A percentile compares a stretch with the other conserved stretches of the same genome.
phyloP scores from a whole-genome alignment of 2,329 filamentous ascomycete genomes.

The Nigrograna mackinnonii region DNA sequence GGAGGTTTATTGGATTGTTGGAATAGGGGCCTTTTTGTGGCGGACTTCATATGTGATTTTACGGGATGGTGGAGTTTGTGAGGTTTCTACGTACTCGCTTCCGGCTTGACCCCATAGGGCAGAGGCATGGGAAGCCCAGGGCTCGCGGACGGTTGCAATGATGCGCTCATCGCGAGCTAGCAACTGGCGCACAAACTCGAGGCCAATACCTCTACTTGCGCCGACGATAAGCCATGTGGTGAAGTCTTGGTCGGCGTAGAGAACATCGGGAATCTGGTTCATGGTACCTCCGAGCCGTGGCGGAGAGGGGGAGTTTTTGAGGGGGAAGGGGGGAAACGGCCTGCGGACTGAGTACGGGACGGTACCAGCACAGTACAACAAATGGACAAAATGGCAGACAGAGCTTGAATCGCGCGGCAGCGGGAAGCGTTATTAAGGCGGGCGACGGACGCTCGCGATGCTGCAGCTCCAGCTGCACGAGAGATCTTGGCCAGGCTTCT shows the following conservation, averaged over 20 bases:
- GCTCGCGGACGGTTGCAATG: conserved; percentile 55
- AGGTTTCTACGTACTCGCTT: no score
- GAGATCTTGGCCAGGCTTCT: no score
- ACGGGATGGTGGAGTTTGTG: conserved; percentile 5
- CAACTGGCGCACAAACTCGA: conserved; percentile 57
- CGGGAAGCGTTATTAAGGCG: no score
- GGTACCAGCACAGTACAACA: neutral
- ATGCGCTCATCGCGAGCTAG: conserved; percentile 52
- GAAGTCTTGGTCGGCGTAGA: conserved; percentile 44
- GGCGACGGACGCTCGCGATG: no score
- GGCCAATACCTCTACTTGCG: conserved; percentile 53
- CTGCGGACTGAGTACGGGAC: no score
- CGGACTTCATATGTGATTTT: no score
- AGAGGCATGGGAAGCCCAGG: conserved; percentile 43
- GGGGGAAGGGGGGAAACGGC: conserved; percentile 1
- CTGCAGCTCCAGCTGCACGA: no score
- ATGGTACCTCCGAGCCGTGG: conserved; percentile 21
- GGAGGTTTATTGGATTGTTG: no score
- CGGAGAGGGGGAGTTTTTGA: conserved; percentile 4
- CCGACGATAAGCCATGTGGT: conserved; percentile 53
- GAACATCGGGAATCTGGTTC: conserved; percentile 47
- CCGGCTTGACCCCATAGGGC: conserved; percentile 46
- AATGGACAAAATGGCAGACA: no score
- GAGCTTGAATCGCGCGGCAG: no score
- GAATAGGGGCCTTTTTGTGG: no score